Evolutionary conservation across 441 rosid species (phyloP).

Genomic region (Metrosideros polymorpha): DNA sequence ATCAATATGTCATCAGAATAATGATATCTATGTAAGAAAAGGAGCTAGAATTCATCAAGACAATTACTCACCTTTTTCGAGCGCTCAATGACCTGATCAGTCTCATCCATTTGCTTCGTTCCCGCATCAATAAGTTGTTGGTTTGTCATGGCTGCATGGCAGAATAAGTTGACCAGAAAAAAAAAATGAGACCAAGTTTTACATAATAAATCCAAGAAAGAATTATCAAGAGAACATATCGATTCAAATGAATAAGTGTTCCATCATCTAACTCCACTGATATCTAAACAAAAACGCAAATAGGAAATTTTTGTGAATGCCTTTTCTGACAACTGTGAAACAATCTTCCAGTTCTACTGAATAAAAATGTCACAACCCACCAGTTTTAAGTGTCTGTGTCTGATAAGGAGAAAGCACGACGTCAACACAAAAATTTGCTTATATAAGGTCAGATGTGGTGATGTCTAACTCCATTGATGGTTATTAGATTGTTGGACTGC

Average conservation of each 20-base stretch:
- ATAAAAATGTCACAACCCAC: neutral
- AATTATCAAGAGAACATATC: neutral
- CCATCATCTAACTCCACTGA: neutral
- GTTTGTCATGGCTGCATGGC: conserved; percentile 70
- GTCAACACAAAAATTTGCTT: neutral
- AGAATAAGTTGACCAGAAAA: neutral
- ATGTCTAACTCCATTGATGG: neutral
- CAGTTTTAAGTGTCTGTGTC: neutral
- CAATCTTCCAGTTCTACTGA: neutral
- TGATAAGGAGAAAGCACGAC: neutral
- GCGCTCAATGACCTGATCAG: conserved; percentile 94
- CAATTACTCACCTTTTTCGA: conserved; percentile 60
- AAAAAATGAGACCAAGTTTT: neutral
- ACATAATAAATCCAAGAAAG: neutral
- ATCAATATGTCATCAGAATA: conserved; percentile 10
- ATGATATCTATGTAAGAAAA: neutral
- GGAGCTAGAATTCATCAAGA: neutral
- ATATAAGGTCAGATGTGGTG: neutral
- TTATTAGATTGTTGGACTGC: neutral
- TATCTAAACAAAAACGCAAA: neutral
- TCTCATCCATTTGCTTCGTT: conserved; percentile 81
- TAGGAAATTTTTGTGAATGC: neutral
- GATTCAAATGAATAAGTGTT: neutral
- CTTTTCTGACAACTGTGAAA: neutral
- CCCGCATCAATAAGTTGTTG: conserved; percentile 88